phyloP scores from a whole-genome alignment of 2,329 filamentous ascomycete species.

The Orbilia brochopaga region DNA sequence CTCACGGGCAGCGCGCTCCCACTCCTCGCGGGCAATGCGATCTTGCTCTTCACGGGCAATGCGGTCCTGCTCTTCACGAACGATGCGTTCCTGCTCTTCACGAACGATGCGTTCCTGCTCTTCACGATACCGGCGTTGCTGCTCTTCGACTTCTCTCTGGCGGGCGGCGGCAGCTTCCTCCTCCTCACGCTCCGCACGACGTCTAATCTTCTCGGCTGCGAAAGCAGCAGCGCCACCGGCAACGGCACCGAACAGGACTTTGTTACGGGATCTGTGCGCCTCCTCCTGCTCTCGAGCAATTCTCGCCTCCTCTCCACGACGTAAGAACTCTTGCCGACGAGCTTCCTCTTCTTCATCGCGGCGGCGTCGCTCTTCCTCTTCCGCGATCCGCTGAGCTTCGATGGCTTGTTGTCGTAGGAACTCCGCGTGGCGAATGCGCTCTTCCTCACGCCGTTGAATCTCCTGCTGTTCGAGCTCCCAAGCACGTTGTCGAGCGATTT shows the following conservation, averaged over 20 bases:
- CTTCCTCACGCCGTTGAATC: constrained; percentile 26
- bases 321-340: constrained; percentile 3
- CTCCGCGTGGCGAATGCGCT: constrained; percentile 38
- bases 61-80: not conserved
- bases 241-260: constrained; percentile 30
- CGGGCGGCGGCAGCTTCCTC: constrained; percentile 32
- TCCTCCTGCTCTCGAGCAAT: constrained; percentile 39
- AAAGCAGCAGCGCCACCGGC: constrained; percentile 43
- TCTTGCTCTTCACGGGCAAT: not conserved
- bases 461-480: constrained; percentile 42
- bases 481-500: constrained; percentile 39
- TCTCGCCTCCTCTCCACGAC: constrained; percentile 20
- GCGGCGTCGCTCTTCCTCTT: constrained; percentile 16
- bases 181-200: constrained; percentile 29
- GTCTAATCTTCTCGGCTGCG: constrained; percentile 40
- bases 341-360: constrained; percentile 18
- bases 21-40: too few relatives aligned
- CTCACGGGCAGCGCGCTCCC: not conserved
- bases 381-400: constrained; percentile 33
- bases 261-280: constrained; percentile 36
- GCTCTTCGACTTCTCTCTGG: constrained; percentile 32
- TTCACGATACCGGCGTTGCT: constrained; percentile 20
- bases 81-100: constrained; percentile 24
- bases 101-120: constrained; percentile 29
- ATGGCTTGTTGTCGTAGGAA: constrained; percentile 45